Base-by-base conservation (phyloP, 2,329 filamentous ascomycete species). In the Fusarium mangiferae region DNA sequence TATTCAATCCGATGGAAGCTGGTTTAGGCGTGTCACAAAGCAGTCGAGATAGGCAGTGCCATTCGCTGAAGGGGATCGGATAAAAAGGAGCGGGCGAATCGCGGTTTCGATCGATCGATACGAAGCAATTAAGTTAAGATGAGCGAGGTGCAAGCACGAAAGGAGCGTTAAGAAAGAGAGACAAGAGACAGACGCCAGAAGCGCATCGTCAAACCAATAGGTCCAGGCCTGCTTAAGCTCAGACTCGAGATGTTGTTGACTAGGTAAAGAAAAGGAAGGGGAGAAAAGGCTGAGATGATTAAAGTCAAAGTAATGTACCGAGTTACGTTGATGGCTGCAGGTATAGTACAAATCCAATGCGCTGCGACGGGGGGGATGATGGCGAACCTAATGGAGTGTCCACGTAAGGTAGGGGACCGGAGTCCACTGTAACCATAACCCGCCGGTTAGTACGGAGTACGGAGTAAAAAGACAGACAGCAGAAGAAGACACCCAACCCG, bases 401-500 rank as follows among this genome's bases (percentile, higher is more conserved):
- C 76, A 78, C 76, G 76, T 78, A 78, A 78, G 71, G 76, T 78
- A 78, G 78, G 71, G 74, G 70, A 77, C 68, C 58, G 44, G 70
- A 72, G 57, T 42, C 69, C 69, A 72, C 69, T 71, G 58, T 66
- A 66, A 60, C 71, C 62, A 74, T 65, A 74, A 69, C 68, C 71
- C 56, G 51, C 72, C 59, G 68, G 68, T 61, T 72, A 74, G 71
- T 72, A 72, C 67, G 72, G 72, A 74, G 71, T 72, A 72, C 67
- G 72, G 72, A 74, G 67, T 41, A 42, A n/a, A 15, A 55, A 55
- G 51, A 54, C 48, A 51, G 28, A 51, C 28, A 51, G 46, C 28
- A 26, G 14, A 38, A 26, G 14, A 38, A 36, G 62, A 64, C 42
- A 45, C 44, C 33, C 30, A 30, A 30, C 30, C 11, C 30, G 30